Evolutionary conservation across 2,329 filamentous ascomycete species (phyloP), one percentile per base, ranked within the genome.

Genomic region (Sporothrix curviconia): DNA sequence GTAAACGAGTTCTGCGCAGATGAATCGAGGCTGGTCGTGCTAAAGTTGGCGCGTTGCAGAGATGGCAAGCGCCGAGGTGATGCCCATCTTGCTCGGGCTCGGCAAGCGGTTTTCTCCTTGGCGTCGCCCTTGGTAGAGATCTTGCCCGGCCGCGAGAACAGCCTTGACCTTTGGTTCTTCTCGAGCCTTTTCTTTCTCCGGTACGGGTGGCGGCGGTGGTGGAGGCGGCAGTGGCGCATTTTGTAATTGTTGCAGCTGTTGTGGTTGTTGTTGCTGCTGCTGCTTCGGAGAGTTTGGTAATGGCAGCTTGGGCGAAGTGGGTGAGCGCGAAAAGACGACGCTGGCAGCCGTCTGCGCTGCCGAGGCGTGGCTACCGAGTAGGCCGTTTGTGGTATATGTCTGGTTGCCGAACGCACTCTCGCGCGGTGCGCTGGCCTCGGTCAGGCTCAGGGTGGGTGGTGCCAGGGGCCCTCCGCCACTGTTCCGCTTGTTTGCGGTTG

Each of bases 151-250:
- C 89, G 81, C 7, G 86, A 89, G 68, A 92, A 92, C 28, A 92
- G 77, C 74, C n/a, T 92, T 92, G 69, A 89, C 87, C 72, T 90
- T 91, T 60, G 84, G 84, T 70, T 89, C 89, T 65, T 89, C 85
- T 28, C n/a, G n/a, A n/a, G 81, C 76, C 64, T 82, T 81, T 69
- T n/a, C n/a, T n/a, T 87, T 85, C 63, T 87, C 84, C 2, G 76
- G 72, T 44, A 74, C 72, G 11, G 69, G 70, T 30, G 72, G 76
- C 15, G 66, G 68, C 8, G 68, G 67, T 22, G 71, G 71, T 22
- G 68, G 76, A 22, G 68, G 70, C 34, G 70, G 61, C 62, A 53
- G 63, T 61, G 61, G 65, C 4, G 53, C 15, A n/a, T 58, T n/a
- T 14, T 47, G 53, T 34, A 17, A 25, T 7, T 32, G 39, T 3